Evolutionary conservation across 441 rosid species (phyloP), one percentile per base, ranked within the genome.

Genomic region (Populus hybrid): DNA sequence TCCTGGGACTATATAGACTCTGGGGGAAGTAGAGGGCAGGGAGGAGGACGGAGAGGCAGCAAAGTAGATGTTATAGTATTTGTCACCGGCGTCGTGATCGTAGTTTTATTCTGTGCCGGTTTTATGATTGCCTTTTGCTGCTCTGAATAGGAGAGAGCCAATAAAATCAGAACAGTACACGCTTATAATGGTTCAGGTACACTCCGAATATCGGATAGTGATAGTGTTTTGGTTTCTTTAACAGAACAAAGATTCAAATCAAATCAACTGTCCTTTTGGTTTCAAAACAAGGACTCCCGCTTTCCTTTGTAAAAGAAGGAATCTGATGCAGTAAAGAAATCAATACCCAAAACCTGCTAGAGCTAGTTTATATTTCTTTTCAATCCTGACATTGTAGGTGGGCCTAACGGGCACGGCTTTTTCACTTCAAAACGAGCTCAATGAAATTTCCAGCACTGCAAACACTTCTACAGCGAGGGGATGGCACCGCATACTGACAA

Each of bases 401-500:
- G 82, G 77, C 12, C 67, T 80, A 61, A 38, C 11, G 38, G 82
- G 79, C 20, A 67, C 40, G 34, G 77, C 77, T 53, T 30, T 26
- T 66, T 76, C 82, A 59, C 70, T 80, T 68, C 76, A 76, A 21
- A 72, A 61, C 20, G 53, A 76, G 69, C 79, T 80, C 14, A 72
- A 57, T 80, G 70, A 80, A 67, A 80, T 80, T 59, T 72, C 74
- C 50, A 23, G 68, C 67, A 67, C 65, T 21, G 14, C 77, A 18
- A 57, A 80, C 73, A 76, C 73, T 24, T 72, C 67, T 57, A 57
- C 82, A 16, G 20, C 69, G 30, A 23, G 72, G 34, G 82, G 82
- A n/a, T 76, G 82, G 79, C 79, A 76, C 30, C 32, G n/a, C 35
- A 72, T 80, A 11, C 73, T 76, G 68, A 38, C 64, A 67, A 79